phyloP scores from a whole-genome alignment of 2,329 filamentous ascomycete genomes.

The Cordyceps tenuipes region DNA sequence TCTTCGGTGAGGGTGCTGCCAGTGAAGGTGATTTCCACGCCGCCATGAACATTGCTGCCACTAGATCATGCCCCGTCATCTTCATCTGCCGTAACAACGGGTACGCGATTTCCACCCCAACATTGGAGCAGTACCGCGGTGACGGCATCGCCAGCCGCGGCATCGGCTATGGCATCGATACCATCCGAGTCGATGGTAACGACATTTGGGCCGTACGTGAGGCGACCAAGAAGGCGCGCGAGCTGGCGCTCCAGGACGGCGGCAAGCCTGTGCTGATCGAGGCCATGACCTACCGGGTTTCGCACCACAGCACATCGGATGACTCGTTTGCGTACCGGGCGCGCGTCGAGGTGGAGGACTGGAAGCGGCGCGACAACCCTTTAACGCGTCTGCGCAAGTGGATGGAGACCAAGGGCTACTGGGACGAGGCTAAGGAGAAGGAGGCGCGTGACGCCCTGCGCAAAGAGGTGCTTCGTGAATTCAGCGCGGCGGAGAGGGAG shows the following conservation, averaged over 20 bases:
- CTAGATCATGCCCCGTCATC: slow-evolving; percentile 74
- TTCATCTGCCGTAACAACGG: slow-evolving; percentile 93
- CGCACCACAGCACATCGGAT: slow-evolving; percentile 92
- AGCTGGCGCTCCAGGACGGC: slow-evolving; percentile 71
- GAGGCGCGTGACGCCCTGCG: slow-evolving; percentile 56
- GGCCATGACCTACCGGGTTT: slow-evolving; percentile 97
- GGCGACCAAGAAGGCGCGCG: slow-evolving; percentile 67
- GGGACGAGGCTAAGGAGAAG: slow-evolving; percentile 79
- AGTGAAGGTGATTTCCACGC: slow-evolving; percentile 90
- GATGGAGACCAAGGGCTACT: slow-evolving; percentile 73
- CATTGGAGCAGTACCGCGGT: slow-evolving; percentile 81
- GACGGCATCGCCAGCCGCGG: slow-evolving; percentile 85
- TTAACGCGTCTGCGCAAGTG: slow-evolving; percentile 81
- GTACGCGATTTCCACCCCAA: slow-evolving; percentile 84
- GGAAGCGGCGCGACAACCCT: slow-evolving; percentile 86
- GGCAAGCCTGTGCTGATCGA: slow-evolving; percentile 81
- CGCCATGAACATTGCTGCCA: slow-evolving; percentile 84
- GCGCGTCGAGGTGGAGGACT: slow-evolving; percentile 87
- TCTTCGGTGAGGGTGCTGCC: slow-evolving; percentile 86
- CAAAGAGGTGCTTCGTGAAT: slow-evolving; percentile 74
- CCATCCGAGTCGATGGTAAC: slow-evolving; percentile 87
- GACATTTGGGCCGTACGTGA: slow-evolving; percentile 84
- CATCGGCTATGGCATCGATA: slow-evolving; percentile 88
- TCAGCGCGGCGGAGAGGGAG: slow-evolving; percentile 72
- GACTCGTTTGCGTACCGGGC: slow-evolving; percentile 96